These are phyloP conservation scores for Dysphania ambrosioides DNA, from an alignment of 148 eudicot species.

Conservation along the genomic window DNA sequence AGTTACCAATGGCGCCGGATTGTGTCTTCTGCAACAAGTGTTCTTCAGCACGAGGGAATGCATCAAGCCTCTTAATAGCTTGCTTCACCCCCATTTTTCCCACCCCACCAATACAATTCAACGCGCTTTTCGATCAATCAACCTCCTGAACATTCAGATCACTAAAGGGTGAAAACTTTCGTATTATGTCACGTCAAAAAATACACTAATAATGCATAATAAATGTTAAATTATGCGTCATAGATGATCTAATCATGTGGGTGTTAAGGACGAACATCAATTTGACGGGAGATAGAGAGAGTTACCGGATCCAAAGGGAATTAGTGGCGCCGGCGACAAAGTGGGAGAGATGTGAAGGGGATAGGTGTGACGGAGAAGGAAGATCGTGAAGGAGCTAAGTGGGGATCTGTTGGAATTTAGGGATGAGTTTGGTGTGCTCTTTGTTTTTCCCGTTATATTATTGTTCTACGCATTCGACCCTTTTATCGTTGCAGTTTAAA, in stretches of 20 bases:
- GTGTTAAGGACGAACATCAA: background rate
- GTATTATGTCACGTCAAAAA: background rate
- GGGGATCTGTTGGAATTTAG: background rate
- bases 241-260: background rate
- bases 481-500: too few species aligned
- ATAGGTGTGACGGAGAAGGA: background rate
- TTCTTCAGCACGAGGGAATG: slow-evolving; percentile 94
- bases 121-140: slow-evolving; percentile 6
- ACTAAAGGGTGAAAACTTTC: too few species aligned
- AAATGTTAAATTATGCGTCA: background rate
- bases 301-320: slow-evolving; percentile 4
- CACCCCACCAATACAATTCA: background rate
- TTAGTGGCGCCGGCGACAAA: background rate
- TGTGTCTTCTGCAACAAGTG: slow-evolving; percentile 90
- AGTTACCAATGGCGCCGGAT: slow-evolving; percentile 84
- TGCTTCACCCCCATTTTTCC: slow-evolving; percentile 74
- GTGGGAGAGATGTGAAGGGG: background rate
- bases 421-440: background rate
- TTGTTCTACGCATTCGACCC: background rate
- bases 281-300: background rate
- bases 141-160: slow-evolving; percentile 6
- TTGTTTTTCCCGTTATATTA: slow-evolving; percentile 13
- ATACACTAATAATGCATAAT: background rate
- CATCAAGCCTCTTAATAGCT: slow-evolving; percentile 72
- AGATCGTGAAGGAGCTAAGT: slow-evolving; percentile 9